These are phyloP conservation scores for Pichia nanzhaoensis DNA, from an alignment of 805 yeast species.

Conservation along the genomic window DNA sequence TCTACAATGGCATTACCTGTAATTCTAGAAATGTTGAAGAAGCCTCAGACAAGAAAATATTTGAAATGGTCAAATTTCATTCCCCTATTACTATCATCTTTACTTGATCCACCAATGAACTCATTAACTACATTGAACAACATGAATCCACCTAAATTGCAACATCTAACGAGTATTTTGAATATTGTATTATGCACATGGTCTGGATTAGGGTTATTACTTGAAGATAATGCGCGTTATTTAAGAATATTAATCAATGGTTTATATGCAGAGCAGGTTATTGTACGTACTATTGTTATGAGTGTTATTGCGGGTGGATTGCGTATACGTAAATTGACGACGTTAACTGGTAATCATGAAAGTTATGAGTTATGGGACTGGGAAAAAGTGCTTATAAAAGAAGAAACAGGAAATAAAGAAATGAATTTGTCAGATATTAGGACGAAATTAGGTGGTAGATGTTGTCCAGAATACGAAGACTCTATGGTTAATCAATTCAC, in stretches of 20 bases:
- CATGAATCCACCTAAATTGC: constrained; percentile 45
- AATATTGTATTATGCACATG: constrained; percentile 60
- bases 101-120: constrained; percentile 40
- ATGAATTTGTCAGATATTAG: constrained; percentile 8
- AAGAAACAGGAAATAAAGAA: background rate
- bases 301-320: constrained; percentile 27
- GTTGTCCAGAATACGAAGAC: constrained; percentile 35
- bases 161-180: constrained; percentile 53
- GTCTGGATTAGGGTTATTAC: constrained; percentile 67
- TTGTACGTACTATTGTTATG: constrained; percentile 10
- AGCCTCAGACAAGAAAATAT: constrained; percentile 44
- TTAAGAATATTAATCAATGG: constrained; percentile 55
- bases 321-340: constrained; percentile 50
- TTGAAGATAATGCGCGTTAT: constrained; percentile 48
- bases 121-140: constrained; percentile 20
- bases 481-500: constrained; percentile 54
- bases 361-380: constrained; percentile 8
- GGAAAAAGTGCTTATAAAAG: constrained; percentile 8
- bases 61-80: constrained; percentile 59
- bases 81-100: constrained; percentile 56
- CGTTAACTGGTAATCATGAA: constrained; percentile 29
- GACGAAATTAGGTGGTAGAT: constrained; percentile 14
- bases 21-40: constrained; percentile 50
- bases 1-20: constrained; percentile 9
- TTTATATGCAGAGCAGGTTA: constrained; percentile 28